A percentile compares a stretch with the other conserved stretches of the same genome.
These are phyloP conservation scores for Eragrostis nindensis DNA, from an alignment of 176 grass and related monocot genomes.

Conservation along the genomic window DNA sequence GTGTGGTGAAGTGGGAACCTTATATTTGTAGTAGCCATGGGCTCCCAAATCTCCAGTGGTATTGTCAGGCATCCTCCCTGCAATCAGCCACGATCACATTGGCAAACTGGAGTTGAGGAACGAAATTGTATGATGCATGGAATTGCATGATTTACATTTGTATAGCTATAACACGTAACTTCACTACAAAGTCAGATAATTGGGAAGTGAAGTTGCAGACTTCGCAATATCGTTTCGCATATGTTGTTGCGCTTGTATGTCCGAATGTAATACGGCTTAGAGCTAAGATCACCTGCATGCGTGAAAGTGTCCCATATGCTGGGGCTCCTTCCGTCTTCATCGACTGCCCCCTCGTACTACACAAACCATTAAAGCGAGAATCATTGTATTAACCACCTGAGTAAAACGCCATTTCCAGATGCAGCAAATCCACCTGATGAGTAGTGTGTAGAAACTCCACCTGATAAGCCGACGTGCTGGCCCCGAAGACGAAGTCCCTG, in stretches of 20 bases:
- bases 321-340: conserved; percentile 73
- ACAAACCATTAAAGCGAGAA: neutral
- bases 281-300: conserved; percentile 53
- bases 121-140: too few species aligned
- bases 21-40: conserved; percentile 81
- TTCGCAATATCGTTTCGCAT: too few species aligned
- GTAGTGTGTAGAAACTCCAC: neutral
- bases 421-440: too few species aligned
- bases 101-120: neutral
- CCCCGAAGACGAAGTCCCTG: conserved; percentile 71
- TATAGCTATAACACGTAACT: too few species aligned
- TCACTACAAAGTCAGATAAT: too few species aligned
- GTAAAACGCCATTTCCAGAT: too few species aligned
- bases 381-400: neutral
- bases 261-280: neutral
- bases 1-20: conserved; percentile 35
- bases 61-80: conserved; percentile 71
- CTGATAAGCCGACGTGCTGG: conserved; percentile 86
- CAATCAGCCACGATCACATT: neutral
- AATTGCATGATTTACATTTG: too few species aligned
- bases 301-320: conserved; percentile 78
- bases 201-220: conserved; percentile 52
- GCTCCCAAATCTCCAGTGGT: conserved; percentile 66
- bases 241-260: too few species aligned
- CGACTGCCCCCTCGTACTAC: conserved; percentile 70